Evolutionary conservation across 495 filamentous ascomycete species (phyloP).

Genomic region (Penicillium pancosmium): DNA sequence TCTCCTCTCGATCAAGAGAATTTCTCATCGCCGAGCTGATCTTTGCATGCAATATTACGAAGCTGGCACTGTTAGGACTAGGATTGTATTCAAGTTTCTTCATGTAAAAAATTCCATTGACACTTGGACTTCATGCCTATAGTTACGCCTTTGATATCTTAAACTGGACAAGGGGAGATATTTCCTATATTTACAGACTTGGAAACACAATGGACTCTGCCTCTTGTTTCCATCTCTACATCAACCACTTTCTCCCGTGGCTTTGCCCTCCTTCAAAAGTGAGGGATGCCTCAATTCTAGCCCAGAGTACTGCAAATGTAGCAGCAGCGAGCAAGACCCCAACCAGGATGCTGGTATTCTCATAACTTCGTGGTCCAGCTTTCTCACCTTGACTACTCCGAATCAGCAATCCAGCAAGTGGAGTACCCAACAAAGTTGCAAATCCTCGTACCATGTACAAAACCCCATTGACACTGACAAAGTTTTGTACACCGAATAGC

Average conservation of each 20-base stretch:
- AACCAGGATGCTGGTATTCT: constrained; percentile 35
- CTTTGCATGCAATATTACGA: too few relatives aligned
- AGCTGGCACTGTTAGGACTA: too few relatives aligned
- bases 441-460: constrained; percentile 48
- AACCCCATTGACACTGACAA: constrained; percentile 44
- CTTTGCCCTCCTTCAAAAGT: constrained; percentile 12
- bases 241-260: constrained; percentile 22
- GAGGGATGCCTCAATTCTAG: constrained; percentile 32
- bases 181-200: background rate
- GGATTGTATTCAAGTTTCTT: too few relatives aligned
- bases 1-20: background rate
- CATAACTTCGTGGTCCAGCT: constrained; percentile 25
- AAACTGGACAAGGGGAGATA: background rate
- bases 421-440: constrained; percentile 45
- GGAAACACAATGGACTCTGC: background rate
- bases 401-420: constrained; percentile 42
- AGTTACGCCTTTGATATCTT: too few relatives aligned
- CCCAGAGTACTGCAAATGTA: constrained; percentile 35
- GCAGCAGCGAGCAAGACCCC: constrained; percentile 32
- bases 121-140: too few relatives aligned
- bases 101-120: too few relatives aligned
- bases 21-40: too few relatives aligned
- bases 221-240: constrained; percentile 8
- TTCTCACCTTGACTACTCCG: constrained; percentile 18
- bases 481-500: constrained; percentile 45